phyloP scores from a whole-genome alignment of 345 rosid species.

The Conringia planisiliqua region DNA sequence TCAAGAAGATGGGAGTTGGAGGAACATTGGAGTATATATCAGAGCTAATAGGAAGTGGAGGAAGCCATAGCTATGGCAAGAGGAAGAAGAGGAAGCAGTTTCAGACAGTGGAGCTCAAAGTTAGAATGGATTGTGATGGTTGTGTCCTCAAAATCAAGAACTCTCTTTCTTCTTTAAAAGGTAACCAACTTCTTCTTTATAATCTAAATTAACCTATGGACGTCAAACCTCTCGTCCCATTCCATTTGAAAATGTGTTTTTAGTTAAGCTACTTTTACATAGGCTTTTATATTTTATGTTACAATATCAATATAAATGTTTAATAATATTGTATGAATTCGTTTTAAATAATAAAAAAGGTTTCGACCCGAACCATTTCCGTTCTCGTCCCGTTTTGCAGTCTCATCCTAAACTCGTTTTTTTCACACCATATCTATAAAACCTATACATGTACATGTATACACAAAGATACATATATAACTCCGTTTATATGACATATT shows the following conservation, averaged over 20 bases:
- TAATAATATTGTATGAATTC: too few relatives aligned
- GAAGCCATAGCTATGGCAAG: slow-evolving; percentile 50
- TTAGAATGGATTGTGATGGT: slow-evolving; percentile 99
- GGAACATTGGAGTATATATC: slow-evolving; percentile 82
- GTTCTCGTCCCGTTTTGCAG: neutral
- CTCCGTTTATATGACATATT: neutral
- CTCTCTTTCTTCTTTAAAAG: slow-evolving; percentile 74
- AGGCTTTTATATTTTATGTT: neutral
- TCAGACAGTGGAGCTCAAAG: slow-evolving; percentile 89
- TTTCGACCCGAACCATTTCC: too few relatives aligned
- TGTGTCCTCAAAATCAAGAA: slow-evolving; percentile 95
- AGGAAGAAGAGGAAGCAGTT: slow-evolving; percentile 62
- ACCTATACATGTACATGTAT: neutral
- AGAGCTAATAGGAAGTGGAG: slow-evolving; percentile 50
- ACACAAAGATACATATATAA: neutral
- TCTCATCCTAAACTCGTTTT: neutral
- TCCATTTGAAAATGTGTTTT: neutral
- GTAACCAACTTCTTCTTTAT: slow-evolving; percentile 32
- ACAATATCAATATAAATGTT: too few relatives aligned
- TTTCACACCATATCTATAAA: neutral
- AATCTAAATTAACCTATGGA: neutral
- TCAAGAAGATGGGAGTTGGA: slow-evolving; percentile 70
- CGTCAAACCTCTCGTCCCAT: neutral
- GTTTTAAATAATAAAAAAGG: too few relatives aligned
- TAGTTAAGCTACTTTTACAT: neutral